These are phyloP conservation scores for Kentomonas sorsogonicus DNA, from an alignment of 208 protist genomes.

Conservation along the genomic window DNA sequence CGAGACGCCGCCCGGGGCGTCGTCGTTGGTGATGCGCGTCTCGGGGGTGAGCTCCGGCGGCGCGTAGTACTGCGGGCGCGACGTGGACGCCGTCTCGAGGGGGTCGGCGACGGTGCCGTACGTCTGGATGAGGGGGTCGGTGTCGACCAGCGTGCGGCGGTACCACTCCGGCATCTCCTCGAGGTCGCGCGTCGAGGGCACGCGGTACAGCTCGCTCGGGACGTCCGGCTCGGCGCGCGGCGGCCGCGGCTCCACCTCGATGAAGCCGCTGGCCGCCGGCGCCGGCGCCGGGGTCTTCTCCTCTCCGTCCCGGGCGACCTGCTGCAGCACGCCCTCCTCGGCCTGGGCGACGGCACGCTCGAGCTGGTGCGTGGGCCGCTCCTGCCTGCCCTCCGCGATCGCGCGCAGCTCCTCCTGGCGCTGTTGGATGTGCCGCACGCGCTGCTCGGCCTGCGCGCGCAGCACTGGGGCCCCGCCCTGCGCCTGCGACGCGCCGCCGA, in stretches of 20 bases:
- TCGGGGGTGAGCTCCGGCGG: slow-evolving; percentile 47
- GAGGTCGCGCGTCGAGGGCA: slow-evolving; percentile 49
- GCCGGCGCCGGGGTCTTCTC: background rate
- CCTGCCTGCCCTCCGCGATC: slow-evolving; percentile 11
- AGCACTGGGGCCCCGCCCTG: slow-evolving; percentile 56
- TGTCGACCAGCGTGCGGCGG: slow-evolving; percentile 66
- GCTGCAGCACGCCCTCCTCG: slow-evolving; percentile 4
- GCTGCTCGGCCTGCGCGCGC: slow-evolving; percentile 56
- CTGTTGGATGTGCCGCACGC: slow-evolving; percentile 47
- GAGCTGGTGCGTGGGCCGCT: background rate
- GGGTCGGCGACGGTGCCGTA: slow-evolving; percentile 82
- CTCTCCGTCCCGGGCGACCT: background rate
- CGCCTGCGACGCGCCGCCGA: slow-evolving; percentile 55
- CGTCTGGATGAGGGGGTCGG: slow-evolving; percentile 64
- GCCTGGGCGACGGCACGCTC: slow-evolving; percentile 26
- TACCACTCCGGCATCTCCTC: slow-evolving; percentile 80
- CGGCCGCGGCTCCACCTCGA: slow-evolving; percentile 54
- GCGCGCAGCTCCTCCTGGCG: slow-evolving; percentile 23
- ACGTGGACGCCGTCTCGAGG: slow-evolving; percentile 34
- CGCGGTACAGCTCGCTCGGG: slow-evolving; percentile 62
- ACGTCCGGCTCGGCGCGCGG: slow-evolving; percentile 55
- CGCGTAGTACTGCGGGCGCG: slow-evolving; percentile 53
- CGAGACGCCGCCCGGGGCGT: slow-evolving; percentile 50
- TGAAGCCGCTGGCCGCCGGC: slow-evolving; percentile 32
- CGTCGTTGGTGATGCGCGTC: slow-evolving; percentile 71